These are phyloP conservation scores for Penicillium bovifimosum DNA, from an alignment of 495 filamentous ascomycete species.

Conservation along the genomic window DNA sequence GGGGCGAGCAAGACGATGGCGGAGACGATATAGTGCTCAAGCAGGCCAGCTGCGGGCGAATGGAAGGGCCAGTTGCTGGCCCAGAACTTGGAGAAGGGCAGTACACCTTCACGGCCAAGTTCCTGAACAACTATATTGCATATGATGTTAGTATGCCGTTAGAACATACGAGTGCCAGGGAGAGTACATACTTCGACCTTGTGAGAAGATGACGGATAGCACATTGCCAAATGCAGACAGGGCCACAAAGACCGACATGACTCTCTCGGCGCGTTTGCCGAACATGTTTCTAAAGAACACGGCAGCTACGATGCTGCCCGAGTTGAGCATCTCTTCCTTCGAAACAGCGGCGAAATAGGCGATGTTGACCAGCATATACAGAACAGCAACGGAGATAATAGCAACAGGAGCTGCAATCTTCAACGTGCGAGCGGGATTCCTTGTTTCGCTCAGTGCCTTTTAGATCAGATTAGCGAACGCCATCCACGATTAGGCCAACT, in stretches of 20 bases:
- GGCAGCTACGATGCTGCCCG: slow-evolving; percentile 57
- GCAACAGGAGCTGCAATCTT: slow-evolving; percentile 59
- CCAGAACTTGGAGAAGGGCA: slow-evolving; percentile 57
- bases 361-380: slow-evolving; percentile 67
- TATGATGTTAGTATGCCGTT: not conserved
- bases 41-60: slow-evolving; percentile 54
- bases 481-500: not conserved
- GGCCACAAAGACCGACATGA: slow-evolving; percentile 65
- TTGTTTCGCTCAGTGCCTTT: slow-evolving; percentile 59
- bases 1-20: slow-evolving; percentile 58
- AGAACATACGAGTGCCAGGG: not conserved
- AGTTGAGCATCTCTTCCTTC: slow-evolving; percentile 54
- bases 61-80: slow-evolving; percentile 62
- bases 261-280: slow-evolving; percentile 50
- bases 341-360: slow-evolving; percentile 68
- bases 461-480: slow-evolving; percentile 3
- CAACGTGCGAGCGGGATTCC: slow-evolving; percentile 57
- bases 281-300: slow-evolving; percentile 65
- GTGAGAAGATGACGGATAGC: slow-evolving; percentile 62
- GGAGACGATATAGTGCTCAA: slow-evolving; percentile 56
- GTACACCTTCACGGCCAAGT: slow-evolving; percentile 59
- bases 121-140: slow-evolving; percentile 49
- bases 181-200: slow-evolving; percentile 47
- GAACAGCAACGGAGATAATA: slow-evolving; percentile 52
- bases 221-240: slow-evolving; percentile 71